Evolutionary conservation across 139 green algal genomes (phyloP), one percentile per base, ranked within the genome.

Genomic region (Chlamydomonas sp.): DNA sequence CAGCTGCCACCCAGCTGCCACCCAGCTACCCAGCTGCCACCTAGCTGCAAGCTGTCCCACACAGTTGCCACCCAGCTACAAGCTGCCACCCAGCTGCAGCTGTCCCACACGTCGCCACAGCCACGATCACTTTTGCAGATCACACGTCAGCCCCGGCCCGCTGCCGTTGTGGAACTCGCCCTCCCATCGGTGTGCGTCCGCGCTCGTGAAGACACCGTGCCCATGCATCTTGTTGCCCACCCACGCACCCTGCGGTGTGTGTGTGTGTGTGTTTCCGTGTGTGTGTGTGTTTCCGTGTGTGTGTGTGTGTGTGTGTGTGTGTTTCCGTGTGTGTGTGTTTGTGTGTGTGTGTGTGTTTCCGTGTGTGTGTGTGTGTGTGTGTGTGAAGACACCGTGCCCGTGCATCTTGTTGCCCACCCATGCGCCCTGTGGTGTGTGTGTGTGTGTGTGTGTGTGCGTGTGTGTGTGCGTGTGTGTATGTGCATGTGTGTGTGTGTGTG

Each of bases 101-200:
- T n/a, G n/a, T n/a, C n/a, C n/a, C n/a, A n/a, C n/a, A n/a, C n/a
- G n/a, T n/a, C n/a, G n/a, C n/a, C n/a, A n/a, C n/a, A n/a, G n/a
- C n/a, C n/a, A n/a, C n/a, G n/a, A n/a, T n/a, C n/a, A n/a, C n/a
- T n/a, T n/a, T n/a, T n/a, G n/a, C n/a, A 66, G 29, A 22, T 66
- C 59, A 39, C 59, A 66, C 0, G 80, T 85, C 2, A 89, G 71
- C 8, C 83, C 80, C 16, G 83, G 83, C 1, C 81, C 81, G 35
- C 60, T 75, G 69, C 84, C 84, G 71, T 87, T 87, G 73, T 79
- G 81, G 65, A 89, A 89, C 43, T 87, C 65, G 28, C 84, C 84
- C 48, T 73, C 70, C 81, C 81, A 89, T 48, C 67, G 49, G 72
- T 83, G 81, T 3, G 81, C 84, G 20, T 75, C 65, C 1, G 70